Percentiles rank a stretch among this genome's conserved stretches.
Evolutionary conservation across 2,329 filamentous ascomycete genomes (phyloP).

Genomic region (Arthrobotrys conoides): DNA sequence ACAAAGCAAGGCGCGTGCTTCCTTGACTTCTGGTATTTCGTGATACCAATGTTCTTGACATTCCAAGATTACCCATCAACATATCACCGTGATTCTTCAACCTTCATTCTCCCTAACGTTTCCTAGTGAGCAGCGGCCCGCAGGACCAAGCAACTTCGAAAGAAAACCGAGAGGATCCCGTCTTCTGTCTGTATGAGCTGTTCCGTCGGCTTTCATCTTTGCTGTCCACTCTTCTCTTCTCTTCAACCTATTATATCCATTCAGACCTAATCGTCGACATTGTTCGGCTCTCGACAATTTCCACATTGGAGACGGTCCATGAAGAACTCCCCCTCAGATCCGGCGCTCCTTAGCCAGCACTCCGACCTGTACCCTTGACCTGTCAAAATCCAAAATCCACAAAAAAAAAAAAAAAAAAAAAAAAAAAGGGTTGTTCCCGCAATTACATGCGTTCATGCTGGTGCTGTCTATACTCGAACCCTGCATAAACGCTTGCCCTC

Average conservation of each 20-base stretch:
- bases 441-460: constrained; percentile 50
- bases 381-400: constrained; percentile 30
- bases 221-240: constrained; percentile 32
- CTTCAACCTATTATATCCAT: constrained; percentile 56
- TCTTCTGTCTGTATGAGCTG: constrained; percentile 29
- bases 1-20: constrained; percentile 36
- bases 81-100: constrained; percentile 38
- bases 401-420: background rate
- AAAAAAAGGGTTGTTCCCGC: constrained; percentile 54
- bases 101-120: constrained; percentile 49
- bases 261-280: constrained; percentile 28
- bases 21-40: constrained; percentile 28
- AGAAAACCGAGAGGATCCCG: constrained; percentile 12
- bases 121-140: constrained; percentile 35
- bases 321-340: constrained; percentile 58
- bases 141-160: constrained; percentile 5
- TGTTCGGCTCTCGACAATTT: constrained; percentile 45
- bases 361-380: constrained; percentile 40
- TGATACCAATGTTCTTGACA: constrained; percentile 27
- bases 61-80: constrained; percentile 28
- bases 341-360: constrained; percentile 51
- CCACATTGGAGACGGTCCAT: constrained; percentile 34
- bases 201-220: constrained; percentile 21
- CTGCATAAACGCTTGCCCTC: constrained; percentile 51
- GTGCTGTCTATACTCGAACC: constrained; percentile 38